phyloP scores from a whole-genome alignment of 129 eudicot species.

The Ambrosia artemisiifolia region DNA sequence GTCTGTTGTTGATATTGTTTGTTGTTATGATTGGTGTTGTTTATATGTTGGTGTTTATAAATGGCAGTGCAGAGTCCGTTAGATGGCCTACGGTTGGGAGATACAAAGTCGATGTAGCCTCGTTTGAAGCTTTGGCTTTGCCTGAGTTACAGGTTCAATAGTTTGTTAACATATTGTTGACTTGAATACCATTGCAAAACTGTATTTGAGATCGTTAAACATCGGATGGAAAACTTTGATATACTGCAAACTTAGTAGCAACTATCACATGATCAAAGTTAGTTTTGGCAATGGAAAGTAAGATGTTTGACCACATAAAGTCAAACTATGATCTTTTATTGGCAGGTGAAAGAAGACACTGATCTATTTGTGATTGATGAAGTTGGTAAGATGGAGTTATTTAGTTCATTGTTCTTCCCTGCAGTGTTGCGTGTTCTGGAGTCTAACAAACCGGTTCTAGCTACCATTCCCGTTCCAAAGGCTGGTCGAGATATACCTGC shows the following conservation, averaged over 20 bases:
- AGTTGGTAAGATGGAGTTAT: slow-evolving; percentile 94
- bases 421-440: slow-evolving; percentile 68
- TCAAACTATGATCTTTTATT: slow-evolving; percentile 2
- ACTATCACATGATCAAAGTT: background rate
- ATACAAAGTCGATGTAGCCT: slow-evolving; percentile 71
- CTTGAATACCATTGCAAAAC: background rate
- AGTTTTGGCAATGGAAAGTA: background rate
- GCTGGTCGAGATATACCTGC: slow-evolving; percentile 87
- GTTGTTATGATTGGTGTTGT: background rate
- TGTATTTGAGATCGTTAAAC: background rate
- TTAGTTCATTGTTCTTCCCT: slow-evolving; percentile 77
- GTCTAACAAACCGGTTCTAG: slow-evolving; percentile 69
- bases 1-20: background rate
- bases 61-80: slow-evolving; percentile 64
- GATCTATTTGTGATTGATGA: slow-evolving; percentile 87
- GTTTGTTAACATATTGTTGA: background rate
- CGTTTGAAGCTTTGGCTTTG: slow-evolving; percentile 81
- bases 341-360: slow-evolving; percentile 73
- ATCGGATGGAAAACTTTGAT: background rate
- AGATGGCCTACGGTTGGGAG: slow-evolving; percentile 89
- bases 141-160: slow-evolving; percentile 80
- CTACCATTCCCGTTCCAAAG: slow-evolving; percentile 71
- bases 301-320: slow-evolving; percentile 14
- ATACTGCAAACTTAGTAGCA: background rate
- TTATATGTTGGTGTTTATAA: slow-evolving; percentile 1